Evolutionary conservation across 2,329 filamentous ascomycete genomes (phyloP), one percentile per base, ranked within the genome.

Genomic region (Trichoderma arundinaceum): DNA sequence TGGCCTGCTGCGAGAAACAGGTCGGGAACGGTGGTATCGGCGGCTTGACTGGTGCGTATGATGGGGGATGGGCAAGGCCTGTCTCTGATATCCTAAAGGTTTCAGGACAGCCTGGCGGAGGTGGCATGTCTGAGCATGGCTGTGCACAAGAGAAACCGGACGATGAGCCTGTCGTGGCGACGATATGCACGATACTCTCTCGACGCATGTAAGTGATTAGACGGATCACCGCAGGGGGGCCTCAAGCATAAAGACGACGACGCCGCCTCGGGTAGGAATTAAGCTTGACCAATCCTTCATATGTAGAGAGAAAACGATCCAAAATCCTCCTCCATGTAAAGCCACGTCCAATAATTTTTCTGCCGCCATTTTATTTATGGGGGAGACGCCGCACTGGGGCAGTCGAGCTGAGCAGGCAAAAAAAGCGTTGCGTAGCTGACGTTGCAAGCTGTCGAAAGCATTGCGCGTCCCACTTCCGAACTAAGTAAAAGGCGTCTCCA

Each of bases 1-100:
- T 73, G 5, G 72, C 67, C 43, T 73, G 71, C 66, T 74, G 73
- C 33, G 74, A 69, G 43, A 73, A 70, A 48, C 70, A 72, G 28
- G 71, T 72, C 2, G 73, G 72, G 32, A 73, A 73, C 17, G 72
- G 72, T 32, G 76, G 77, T 39, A 77, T 68, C n/a, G 77, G 75
- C 19, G 75, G 77, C 66, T 78, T 78, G 66, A 54, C 38, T 9
- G 48, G 35, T 4, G 60, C 19, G 15, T 12, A 39, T 15, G 48
- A 44, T 17, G 60, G 68, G n/a, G 69, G 65, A 52, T 44, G 33
- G 15, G 65, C 66, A 7, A 56, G 33, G 44, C 49, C 58, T 53
- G 66, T 66, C 66, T 67, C 71, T 66, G 69, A 66, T 69, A 70
- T 71, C 68, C 70, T 69, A 66, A 68, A 46, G 46, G 66, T 68